Evolutionary conservation across 768 basidiomycete genomes (phyloP), one percentile per base, ranked within the genome.

Genomic region (Guyanaporus albipodus): DNA sequence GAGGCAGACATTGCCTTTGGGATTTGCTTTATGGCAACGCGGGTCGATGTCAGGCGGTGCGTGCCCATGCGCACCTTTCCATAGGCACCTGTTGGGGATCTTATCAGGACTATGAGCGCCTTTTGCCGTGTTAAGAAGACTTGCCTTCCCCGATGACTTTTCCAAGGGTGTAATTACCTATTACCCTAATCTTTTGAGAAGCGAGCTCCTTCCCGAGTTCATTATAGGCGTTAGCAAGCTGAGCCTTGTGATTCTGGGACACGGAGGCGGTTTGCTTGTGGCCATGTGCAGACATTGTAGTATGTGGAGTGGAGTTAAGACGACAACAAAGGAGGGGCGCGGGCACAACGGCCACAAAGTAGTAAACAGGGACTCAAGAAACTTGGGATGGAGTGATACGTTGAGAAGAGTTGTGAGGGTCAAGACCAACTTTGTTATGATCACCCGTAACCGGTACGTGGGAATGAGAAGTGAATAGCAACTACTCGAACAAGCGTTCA

Each of bases 21-120:
- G 53, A 97, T 95, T 68, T 97, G 94, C 71, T 99, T 99, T 72
- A 99, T 86, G 45, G 95, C 95, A 56, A 95, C 94, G 42, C 91
- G 82, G 36, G 85, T 85, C 7, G 87, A 87, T 3, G 94, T 93
- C 38, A 97, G 75, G 48, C 94, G 87, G 66, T 99, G 93, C 1
- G 87, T 91, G 43, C 93, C 96, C 63, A 99, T 75, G 42, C 93
- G 83, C 24, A 98, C 95, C 63, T 92, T 94, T 29, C 95, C 95
- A 66, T 94, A 98, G 36, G 95, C 84, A 52, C 94, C 94, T 95
- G 57, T 21, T 41, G 37, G 42, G 44, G 49, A 50, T 54, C 58
- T 59, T 56, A 66, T 53, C 50, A 62, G 53, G 38, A 34, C 33
- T 17, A 38, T 14, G 50, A 38, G 49, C 32, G 53, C 36, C 48